phyloP scores from a whole-genome alignment of 2,329 filamentous ascomycete species.

The Trichoderma aggressivum region DNA sequence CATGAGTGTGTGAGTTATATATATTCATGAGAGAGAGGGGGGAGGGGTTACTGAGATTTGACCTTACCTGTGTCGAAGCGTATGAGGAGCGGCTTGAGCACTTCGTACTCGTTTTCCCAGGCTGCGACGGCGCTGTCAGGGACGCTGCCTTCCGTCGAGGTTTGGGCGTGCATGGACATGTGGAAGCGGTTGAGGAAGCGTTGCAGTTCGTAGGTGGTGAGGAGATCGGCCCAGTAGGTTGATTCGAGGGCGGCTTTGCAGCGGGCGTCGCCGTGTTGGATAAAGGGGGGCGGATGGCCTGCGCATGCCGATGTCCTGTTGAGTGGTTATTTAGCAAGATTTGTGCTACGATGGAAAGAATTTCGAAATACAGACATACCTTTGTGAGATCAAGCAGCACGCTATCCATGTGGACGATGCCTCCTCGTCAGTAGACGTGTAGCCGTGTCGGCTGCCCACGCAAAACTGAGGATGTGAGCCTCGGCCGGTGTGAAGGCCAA shows the following conservation, averaged over 20 bases:
- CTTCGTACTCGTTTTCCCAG: constrained; percentile 52
- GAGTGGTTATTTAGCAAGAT: not conserved
- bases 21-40: not conserved
- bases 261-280: constrained; percentile 47
- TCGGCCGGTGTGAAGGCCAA: constrained; percentile 51
- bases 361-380: constrained; percentile 29
- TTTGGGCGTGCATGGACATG: constrained; percentile 45
- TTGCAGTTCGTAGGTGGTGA: constrained; percentile 45
- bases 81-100: constrained; percentile 44
- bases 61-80: constrained; percentile 45
- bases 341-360: not conserved
- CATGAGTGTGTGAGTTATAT: no score
- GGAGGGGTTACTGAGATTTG: not conserved
- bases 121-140: constrained; percentile 45
- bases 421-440: constrained; percentile 48
- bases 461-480: constrained; percentile 50
- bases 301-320: constrained; percentile 28
- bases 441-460: constrained; percentile 41
- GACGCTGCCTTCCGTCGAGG: constrained; percentile 46
- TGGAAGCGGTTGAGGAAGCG: constrained; percentile 49
- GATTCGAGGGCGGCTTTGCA: constrained; percentile 39
- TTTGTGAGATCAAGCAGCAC: constrained; percentile 51
- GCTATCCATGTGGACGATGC: constrained; percentile 52
- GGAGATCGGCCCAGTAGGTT: constrained; percentile 43
- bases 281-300: constrained; percentile 48